phyloP scores from a whole-genome alignment of 164 flowering plant genomes.

The Berberis vulgaris region DNA sequence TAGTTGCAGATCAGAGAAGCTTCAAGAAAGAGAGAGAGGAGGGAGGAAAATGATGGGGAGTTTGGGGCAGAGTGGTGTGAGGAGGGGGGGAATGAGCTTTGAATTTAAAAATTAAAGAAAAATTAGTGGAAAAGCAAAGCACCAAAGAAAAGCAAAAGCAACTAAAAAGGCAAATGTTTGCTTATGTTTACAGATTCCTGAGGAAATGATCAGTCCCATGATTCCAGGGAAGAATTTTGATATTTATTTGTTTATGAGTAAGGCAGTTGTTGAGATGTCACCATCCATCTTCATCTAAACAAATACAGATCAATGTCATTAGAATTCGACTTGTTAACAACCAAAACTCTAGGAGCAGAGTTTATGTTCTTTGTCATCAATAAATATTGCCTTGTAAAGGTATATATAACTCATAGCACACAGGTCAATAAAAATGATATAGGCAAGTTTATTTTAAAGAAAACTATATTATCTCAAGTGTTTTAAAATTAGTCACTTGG shows the following conservation, averaged over 20 bases:
- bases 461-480: no score
- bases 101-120: constrained; percentile 2
- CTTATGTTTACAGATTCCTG: constrained; percentile 31
- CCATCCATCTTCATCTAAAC: background rate
- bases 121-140: background rate
- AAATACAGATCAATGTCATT: no score
- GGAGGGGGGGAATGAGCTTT: background rate
- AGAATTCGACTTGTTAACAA: no score
- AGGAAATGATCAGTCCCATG: constrained; percentile 4
- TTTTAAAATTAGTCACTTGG: no score
- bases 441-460: no score
- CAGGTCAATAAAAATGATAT: no score
- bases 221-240: background rate
- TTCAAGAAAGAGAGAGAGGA: background rate
- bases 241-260: background rate
- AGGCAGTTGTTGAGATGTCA: constrained; percentile 9
- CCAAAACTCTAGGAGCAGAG: no score
- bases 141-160: no score
- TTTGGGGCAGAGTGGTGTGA: background rate
- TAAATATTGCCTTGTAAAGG: no score
- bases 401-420: no score
- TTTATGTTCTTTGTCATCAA: no score
- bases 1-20: background rate
- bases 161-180: constrained; percentile 8
- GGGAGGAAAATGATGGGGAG: background rate